Conservation (phyloP, 345 rosid genomes). For the Gossypium sturtianum region DNA sequence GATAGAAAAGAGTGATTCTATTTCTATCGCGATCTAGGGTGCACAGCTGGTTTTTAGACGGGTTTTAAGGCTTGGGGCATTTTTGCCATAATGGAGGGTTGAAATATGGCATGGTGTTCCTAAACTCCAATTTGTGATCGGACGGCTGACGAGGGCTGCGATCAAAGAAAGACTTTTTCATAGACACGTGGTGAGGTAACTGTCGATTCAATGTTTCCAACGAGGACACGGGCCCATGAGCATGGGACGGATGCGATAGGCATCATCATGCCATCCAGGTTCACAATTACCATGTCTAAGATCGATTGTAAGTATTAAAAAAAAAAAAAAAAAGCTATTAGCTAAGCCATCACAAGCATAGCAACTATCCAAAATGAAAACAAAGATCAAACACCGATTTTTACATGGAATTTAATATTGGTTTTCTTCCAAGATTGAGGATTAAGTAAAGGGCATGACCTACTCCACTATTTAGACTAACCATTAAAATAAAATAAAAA, state of each 20-base stretch:
- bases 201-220: conserved; percentile 17
- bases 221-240: neutral
- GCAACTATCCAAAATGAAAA: neutral
- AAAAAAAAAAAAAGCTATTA: no score
- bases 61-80: conserved; percentile 4
- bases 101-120: conserved; percentile 3
- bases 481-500: no score
- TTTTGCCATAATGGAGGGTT: neutral
- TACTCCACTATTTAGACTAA: no score
- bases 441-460: no score
- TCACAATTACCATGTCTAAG: no score
- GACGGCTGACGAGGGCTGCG: conserved; percentile 19
- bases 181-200: conserved; percentile 16
- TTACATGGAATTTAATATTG: neutral
- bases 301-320: no score
- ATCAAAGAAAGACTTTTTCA: neutral
- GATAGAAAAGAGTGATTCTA: neutral
- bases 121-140: neutral
- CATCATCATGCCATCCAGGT: no score
- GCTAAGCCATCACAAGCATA: no score
- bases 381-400: neutral
- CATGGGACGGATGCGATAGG: neutral
- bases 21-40: conserved; percentile 15
- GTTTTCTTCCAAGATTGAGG: no score
- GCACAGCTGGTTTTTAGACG: conserved; percentile 16